Conservation (phyloP, 2,329 filamentous ascomycete species). For the Hirsutella minnesotensis region DNA sequence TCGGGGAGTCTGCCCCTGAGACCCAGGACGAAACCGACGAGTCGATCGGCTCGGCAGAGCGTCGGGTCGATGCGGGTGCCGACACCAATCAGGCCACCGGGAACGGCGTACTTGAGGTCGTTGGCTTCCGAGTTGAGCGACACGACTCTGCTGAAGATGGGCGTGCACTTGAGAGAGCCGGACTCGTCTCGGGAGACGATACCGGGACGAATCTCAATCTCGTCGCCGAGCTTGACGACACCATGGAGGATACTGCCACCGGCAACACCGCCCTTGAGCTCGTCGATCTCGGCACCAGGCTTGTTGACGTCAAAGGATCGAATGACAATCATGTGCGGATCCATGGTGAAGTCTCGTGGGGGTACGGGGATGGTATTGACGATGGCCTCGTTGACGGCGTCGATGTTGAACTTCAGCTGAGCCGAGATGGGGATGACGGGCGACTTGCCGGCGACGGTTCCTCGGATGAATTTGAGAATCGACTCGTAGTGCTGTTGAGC, state of each 20-base stretch:
- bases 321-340: constrained; percentile 98
- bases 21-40: constrained; percentile 94
- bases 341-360: constrained; percentile 76
- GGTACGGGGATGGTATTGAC: constrained; percentile 93
- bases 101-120: constrained; percentile 95
- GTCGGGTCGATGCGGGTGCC: constrained; percentile 96
- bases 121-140: constrained; percentile 96
- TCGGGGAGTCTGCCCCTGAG: constrained; percentile 87
- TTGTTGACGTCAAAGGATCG: constrained; percentile 99
- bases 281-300: constrained; percentile 95
- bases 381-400: constrained; percentile 92
- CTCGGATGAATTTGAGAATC: constrained; percentile 95
- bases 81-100: constrained; percentile 94
- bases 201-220: constrained; percentile 98
- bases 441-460: constrained; percentile 87
- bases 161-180: constrained; percentile 89
- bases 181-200: constrained; percentile 92
- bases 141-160: constrained; percentile 91
- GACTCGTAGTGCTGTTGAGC: constrained; percentile 92
- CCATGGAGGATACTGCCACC: constrained; percentile 94
- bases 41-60: constrained; percentile 94
- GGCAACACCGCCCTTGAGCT: constrained; percentile 96
- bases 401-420: constrained; percentile 99
- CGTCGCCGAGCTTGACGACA: constrained; percentile 91
- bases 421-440: constrained; percentile 96